Evolutionary conservation across 306 rosid species (phyloP), one percentile per base, ranked within the genome.

Genomic region (Cajanus cajan): DNA sequence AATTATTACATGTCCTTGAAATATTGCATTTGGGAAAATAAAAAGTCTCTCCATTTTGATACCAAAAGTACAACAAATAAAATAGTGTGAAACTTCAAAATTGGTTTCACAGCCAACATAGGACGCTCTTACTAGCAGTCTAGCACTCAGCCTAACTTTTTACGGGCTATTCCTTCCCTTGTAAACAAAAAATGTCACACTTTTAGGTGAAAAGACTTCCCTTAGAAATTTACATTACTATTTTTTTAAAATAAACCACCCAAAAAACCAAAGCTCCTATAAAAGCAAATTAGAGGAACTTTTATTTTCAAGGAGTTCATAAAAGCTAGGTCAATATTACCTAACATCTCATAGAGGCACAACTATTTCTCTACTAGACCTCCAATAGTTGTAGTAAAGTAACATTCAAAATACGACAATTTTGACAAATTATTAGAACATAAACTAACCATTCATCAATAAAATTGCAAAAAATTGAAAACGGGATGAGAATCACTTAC

Each of bases 401-500:
- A 47, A 68, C 25, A 45, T 79, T 39, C 31, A 45, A 70, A 71
- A 68, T 55, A 18, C 2, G 15, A 12, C 47, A 51, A 9, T 58
- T 44, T 31, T 57, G 50, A 40, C 28, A 31, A 16, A 24, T 36
- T 36, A 33, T 63, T 16, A 36, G 47, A 63, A 63, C 39, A 58
- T 58, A 61, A 14, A 7, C 6, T 31, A n/a, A n/a, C n/a, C n/a
- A n/a, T 59, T 13, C 19, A 3, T 19, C 5, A 9, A 34, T 8
- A 62, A 43, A 51, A 63, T 36, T 55, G 10, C 36, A 48, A 57
- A 45, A 16, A 12, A 21, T 41, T 57, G 8, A 14, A 59, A 4
- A 57, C n/a, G 6, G 19, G 33, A 15, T 31, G 43, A 78, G 70
- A 77, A 73, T 28, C 45, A 76, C 86, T 33, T 76, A 44, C 78